Percentiles rank a stretch among this genome's conserved stretches.
These are phyloP conservation scores for Thielaviopsis populi DNA, from an alignment of 2,329 filamentous ascomycete species.

Conservation along the genomic window DNA sequence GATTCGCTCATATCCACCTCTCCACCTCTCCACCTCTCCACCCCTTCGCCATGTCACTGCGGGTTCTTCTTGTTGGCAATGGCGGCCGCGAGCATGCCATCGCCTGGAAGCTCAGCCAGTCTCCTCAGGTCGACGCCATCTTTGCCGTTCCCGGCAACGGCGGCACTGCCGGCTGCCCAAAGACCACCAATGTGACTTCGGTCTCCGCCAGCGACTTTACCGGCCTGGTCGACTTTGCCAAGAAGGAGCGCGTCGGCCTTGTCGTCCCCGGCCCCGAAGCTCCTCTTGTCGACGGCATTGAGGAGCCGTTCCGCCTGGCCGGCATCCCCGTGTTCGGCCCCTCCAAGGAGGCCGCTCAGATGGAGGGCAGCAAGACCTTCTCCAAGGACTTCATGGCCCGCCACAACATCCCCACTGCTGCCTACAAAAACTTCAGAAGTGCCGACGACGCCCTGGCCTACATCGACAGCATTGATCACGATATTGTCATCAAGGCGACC, in stretches of 20 bases:
- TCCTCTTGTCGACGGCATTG: conserved; percentile 82
- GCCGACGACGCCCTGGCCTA: conserved; percentile 60
- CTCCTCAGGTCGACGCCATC: conserved; percentile 62
- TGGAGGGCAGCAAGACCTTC: conserved; percentile 96
- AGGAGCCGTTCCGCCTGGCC: conserved; percentile 60
- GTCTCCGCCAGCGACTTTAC: conserved; percentile 65
- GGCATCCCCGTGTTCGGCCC: conserved; percentile 78
- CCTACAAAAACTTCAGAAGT: conserved; percentile 75
- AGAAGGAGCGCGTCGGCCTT: conserved; percentile 59
- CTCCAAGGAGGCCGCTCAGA: conserved; percentile 63
- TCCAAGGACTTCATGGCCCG: conserved; percentile 96
- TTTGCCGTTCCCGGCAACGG: conserved; percentile 66
- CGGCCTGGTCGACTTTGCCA: conserved; percentile 59
- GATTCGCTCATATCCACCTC: background rate
- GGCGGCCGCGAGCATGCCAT: conserved; percentile 90
- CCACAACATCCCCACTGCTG: conserved; percentile 77
- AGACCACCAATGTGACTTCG: conserved; percentile 54
- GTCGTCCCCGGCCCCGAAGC: conserved; percentile 85
- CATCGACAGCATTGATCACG: conserved; percentile 52
- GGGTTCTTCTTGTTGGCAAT: conserved; percentile 78
- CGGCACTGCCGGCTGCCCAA: conserved; percentile 57
- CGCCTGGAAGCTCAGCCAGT: conserved; percentile 86
- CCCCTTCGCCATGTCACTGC: conserved; percentile 20
- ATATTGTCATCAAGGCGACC: conserved; percentile 84
- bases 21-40: background rate